These are phyloP conservation scores for Leccinum pellstonianum DNA, from an alignment of 768 basidiomycete genomes.

Conservation along the genomic window DNA sequence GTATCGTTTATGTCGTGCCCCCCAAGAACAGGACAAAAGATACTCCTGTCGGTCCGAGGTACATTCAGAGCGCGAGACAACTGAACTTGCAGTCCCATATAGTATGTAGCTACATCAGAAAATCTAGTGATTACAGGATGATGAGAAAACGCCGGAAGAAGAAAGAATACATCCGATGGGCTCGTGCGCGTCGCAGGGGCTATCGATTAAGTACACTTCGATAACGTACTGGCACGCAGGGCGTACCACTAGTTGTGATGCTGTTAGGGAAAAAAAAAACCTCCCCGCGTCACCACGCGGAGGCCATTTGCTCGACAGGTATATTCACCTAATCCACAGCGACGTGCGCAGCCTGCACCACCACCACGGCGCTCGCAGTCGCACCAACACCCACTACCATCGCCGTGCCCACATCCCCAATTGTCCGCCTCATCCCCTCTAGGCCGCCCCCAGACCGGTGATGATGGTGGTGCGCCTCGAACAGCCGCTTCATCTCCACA, in stretches of 20 bases:
- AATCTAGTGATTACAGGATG: neutral
- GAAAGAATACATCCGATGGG: neutral
- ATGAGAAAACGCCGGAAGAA: neutral
- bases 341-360: slow-evolving; percentile 59
- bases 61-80: neutral
- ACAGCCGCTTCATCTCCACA: slow-evolving; percentile 64
- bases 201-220: neutral
- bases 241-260: neutral
- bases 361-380: slow-evolving; percentile 62
- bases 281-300: neutral
- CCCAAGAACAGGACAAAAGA: neutral
- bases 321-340: neutral
- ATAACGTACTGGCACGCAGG: neutral
- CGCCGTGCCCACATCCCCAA: slow-evolving; percentile 85
- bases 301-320: neutral
- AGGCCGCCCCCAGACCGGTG: neutral
- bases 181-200: neutral
- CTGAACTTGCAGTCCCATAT: neutral
- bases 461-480: slow-evolving; percentile 39
- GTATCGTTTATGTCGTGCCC: neutral
- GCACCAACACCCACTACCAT: slow-evolving; percentile 63
- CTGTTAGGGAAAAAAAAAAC: neutral
- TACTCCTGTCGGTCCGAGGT: neutral
- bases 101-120: neutral
- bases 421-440: slow-evolving; percentile 61